These are phyloP conservation scores for Didymella segeticola DNA, from an alignment of 2,329 filamentous ascomycete genomes.

Conservation along the genomic window DNA sequence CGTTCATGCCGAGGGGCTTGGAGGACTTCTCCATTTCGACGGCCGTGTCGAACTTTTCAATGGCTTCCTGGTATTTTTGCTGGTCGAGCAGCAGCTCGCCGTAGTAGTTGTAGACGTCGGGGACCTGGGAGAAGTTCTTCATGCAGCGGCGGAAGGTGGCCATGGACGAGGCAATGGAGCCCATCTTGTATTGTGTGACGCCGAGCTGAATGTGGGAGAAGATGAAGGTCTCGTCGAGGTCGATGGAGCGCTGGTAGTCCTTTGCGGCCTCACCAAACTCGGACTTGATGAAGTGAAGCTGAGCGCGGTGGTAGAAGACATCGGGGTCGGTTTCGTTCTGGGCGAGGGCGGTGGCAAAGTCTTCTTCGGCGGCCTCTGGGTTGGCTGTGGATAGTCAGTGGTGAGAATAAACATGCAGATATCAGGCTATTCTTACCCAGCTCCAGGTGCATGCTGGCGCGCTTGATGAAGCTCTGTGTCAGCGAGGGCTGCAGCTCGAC, in stretches of 20 bases:
- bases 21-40: constrained; percentile 97
- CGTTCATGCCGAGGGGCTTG: constrained; percentile 96
- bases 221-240: constrained; percentile 94
- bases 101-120: constrained; percentile 99
- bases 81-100: constrained; percentile 96
- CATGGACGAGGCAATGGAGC: constrained; percentile 96
- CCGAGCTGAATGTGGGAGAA: constrained; percentile 99
- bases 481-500: constrained; percentile 86
- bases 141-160: constrained; percentile 96
- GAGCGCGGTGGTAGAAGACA: constrained; percentile 98
- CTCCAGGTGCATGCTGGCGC: constrained; percentile 96
- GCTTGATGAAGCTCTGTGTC: constrained; percentile 98
- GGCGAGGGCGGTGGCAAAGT: constrained; percentile 84
- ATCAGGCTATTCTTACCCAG: constrained; percentile 66
- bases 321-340: constrained; percentile 91
- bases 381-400: constrained; percentile 62
- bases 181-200: constrained; percentile 99
- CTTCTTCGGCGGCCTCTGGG: constrained; percentile 82
- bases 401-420: too few relatives aligned
- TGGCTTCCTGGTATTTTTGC: constrained; percentile 91
- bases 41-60: constrained; percentile 98
- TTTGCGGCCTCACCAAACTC: constrained; percentile 94
- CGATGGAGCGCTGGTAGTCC: constrained; percentile 99
- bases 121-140: constrained; percentile 97
- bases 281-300: constrained; percentile 96